phyloP scores from a whole-genome alignment of 1,139 yeast genomes.

The Geotrichum fermentans region DNA sequence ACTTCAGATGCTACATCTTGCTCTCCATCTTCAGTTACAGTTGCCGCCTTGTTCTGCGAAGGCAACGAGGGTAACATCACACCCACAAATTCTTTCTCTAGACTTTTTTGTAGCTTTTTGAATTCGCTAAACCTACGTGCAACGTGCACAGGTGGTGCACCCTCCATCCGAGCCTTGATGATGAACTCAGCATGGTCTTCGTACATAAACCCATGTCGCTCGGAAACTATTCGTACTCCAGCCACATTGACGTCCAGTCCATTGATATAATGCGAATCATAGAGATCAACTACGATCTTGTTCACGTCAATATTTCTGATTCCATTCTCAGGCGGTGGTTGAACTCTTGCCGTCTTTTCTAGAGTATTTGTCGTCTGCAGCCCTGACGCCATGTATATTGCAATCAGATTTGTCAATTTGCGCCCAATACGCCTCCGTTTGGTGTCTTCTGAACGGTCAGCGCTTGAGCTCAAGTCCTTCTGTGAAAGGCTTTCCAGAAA shows the following conservation, averaged over 20 bases:
- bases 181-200: slow-evolving; percentile 34
- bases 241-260: slow-evolving; percentile 60
- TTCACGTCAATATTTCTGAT: slow-evolving; percentile 46
- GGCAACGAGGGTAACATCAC: slow-evolving; percentile 63
- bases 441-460: slow-evolving; percentile 66
- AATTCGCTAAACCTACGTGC: slow-evolving; percentile 66
- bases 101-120: slow-evolving; percentile 46
- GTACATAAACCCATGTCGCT: slow-evolving; percentile 34
- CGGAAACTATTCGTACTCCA: slow-evolving; percentile 46
- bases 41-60: slow-evolving; percentile 44
- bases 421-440: slow-evolving; percentile 62
- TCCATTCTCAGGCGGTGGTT: slow-evolving; percentile 50
- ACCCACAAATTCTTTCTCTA: slow-evolving; percentile 64
- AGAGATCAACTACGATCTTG: slow-evolving; percentile 37
- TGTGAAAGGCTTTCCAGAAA: slow-evolving; percentile 72
- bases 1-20: slow-evolving; percentile 23
- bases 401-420: slow-evolving; percentile 56
- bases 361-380: slow-evolving; percentile 58
- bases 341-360: slow-evolving; percentile 44
- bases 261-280: slow-evolving; percentile 48
- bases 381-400: slow-evolving; percentile 71
- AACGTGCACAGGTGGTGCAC: slow-evolving; percentile 45
- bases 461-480: slow-evolving; percentile 63
- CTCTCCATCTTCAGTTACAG: slow-evolving; percentile 18
- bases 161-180: slow-evolving; percentile 32